Evolutionary conservation across 257 asterid species (phyloP), one percentile per base, ranked within the genome.

Genomic region (Plantago major): DNA sequence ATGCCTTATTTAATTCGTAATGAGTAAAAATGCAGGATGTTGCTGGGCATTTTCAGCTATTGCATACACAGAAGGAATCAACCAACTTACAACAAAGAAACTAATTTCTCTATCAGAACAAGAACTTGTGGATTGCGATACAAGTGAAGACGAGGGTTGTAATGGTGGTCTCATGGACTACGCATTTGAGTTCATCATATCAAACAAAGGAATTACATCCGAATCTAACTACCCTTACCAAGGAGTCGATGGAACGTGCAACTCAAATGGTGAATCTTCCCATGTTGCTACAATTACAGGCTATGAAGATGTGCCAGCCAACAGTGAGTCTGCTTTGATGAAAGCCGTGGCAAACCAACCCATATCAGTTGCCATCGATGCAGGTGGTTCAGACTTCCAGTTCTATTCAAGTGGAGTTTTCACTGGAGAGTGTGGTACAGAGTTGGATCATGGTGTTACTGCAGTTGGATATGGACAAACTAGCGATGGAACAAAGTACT

Each of bases 261-360:
- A 30, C 11, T 4, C 19, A 2, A 56, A 33, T 11, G 37, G 37
- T 22, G 47, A 57, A 38, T 57, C 47, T 1, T 38, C 62, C n/a
- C 47, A 10, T 38, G 47, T 7, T 38, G 62, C 47, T 42, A 57
- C 38, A 45, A 57, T 57, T 11, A 37, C 62, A 0, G 62, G 62
- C 10, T 56, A 37, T 7, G 46, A 56, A 17, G 46, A 56, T 11
- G 62, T 56, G 16, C 62, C 62, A 7, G 62, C 62, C 47, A 56
- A 56, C 44, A 56, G 46, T 16, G 62, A 56, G 30, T 14, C 62
- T 3, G 62, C 62, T 9, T 14, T 56, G 4, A 26, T 37, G 4
- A 56, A 56, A 2, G 62, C 62, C 2, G 62, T 56, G 12, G 62
- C 62, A 33, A 56, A 56, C 26, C 62, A 56, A 56, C 62, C 62